Evolutionary conservation across 352 stramenopile species (phyloP).

Genomic region (Thraustotheca clavata): DNA sequence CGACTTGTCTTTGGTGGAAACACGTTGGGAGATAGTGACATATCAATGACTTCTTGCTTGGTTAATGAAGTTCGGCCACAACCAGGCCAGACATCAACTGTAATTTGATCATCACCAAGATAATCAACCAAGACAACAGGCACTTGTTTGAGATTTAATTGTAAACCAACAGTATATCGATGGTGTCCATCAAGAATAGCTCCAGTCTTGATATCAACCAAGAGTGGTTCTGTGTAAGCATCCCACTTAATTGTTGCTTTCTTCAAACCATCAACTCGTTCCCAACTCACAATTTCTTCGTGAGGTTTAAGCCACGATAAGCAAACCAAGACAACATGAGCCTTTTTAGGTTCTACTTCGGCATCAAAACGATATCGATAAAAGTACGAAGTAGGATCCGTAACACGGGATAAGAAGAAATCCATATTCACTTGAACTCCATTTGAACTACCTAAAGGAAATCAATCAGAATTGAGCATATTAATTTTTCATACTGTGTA

Average conservation of each 20-base stretch:
- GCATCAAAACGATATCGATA: constrained; percentile 71
- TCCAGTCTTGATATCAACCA: constrained; percentile 69
- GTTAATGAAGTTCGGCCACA: constrained; percentile 54
- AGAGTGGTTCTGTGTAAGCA: constrained; percentile 68
- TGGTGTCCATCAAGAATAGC: constrained; percentile 81
- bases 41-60: constrained; percentile 76
- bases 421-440: constrained; percentile 38
- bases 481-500: background rate
- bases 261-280: constrained; percentile 64
- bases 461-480: background rate
- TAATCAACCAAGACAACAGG: constrained; percentile 77
- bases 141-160: constrained; percentile 60
- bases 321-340: constrained; percentile 71
- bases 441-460: background rate
- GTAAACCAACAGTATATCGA: constrained; percentile 66
- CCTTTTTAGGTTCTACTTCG: constrained; percentile 41
- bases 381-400: constrained; percentile 82
- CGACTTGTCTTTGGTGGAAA: constrained; percentile 81
- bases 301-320: constrained; percentile 78
- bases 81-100: constrained; percentile 68
- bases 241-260: constrained; percentile 74
- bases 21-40: constrained; percentile 69
- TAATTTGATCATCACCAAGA: constrained; percentile 57
- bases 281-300: constrained; percentile 73
- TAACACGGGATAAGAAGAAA: constrained; percentile 74